Base-by-base conservation (phyloP, 2,329 filamentous ascomycete species). In the Colletotrichum ledebouriae region DNA sequence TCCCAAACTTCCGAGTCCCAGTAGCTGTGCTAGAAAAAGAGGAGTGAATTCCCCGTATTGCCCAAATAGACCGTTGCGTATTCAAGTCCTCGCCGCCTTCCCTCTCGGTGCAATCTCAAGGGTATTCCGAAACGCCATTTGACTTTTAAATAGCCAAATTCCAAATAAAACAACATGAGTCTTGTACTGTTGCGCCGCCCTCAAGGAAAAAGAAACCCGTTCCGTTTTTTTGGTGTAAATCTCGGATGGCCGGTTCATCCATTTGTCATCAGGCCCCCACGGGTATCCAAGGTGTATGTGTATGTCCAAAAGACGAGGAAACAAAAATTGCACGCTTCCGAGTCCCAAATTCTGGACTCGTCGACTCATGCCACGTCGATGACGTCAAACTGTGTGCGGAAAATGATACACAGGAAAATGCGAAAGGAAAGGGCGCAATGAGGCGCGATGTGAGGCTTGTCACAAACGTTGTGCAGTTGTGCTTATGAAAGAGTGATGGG, bases 161-260 rank as follows among this genome's bases (percentile, higher is more conserved):
- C 29, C 6, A 29, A 62, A 22, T 29, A 20, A 55, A 50, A 53
- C 49, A 44, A 49, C 20, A 22, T 33, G 37, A 37, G 41, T 44
- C 53, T 61, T 66, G 49, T 69, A 39, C 66, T 69, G 61, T 69
- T 52, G 20, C 59, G 41, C 65, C 60, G 46, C 65, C 53, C 33
- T 53, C 39, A 44, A 12, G 34, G 44, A 11, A 11, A 41, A 33
- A 13, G n/a, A 37, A 57, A 33, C 6, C 42, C 29, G 25, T 39
- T n/a, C 50, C 37, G 39, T 50, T 52, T 42, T 29, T 41, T 42
- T 49, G 60, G 60, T 67, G 59, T 58, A 52, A 39, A 20, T 34
- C 34, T 49, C 53, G 15, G 55, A 7, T 52, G 53, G 46, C 60
- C 39, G 20, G n/a, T 53, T 46, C 22, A 47, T 59, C 33, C 52